Evolutionary conservation across 2,329 filamentous ascomycete genomes (phyloP).

Genomic region (Triangularia setosa): DNA sequence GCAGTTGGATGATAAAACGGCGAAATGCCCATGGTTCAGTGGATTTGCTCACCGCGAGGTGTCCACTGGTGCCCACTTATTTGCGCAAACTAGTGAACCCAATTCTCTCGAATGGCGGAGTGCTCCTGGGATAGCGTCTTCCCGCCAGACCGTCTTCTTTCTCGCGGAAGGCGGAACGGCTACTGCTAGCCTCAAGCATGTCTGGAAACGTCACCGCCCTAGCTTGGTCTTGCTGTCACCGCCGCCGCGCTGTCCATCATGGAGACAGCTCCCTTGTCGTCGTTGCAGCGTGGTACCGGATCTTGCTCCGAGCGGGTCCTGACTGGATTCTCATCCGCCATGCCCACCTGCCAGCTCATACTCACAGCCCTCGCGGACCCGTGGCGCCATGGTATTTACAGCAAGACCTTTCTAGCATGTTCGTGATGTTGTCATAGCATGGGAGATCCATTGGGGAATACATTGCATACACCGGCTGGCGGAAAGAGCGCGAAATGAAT

Average conservation of each 20-base stretch:
- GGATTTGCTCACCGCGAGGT: neutral
- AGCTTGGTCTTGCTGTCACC: neutral
- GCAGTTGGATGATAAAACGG: neutral
- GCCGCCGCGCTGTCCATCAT: neutral
- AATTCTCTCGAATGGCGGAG: neutral
- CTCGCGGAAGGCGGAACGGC: constrained; percentile 26
- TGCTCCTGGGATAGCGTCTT: constrained; percentile 17
- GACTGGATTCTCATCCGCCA: neutral
- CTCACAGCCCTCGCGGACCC: neutral
- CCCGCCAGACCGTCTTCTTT: constrained; percentile 21
- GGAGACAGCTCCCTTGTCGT: neutral
- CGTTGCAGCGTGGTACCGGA: neutral
- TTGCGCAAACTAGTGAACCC: neutral
- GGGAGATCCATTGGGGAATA: neutral
- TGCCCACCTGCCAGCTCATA: neutral
- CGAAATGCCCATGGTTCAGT: neutral
- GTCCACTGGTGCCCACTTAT: neutral
- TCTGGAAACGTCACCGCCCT: constrained; percentile 13
- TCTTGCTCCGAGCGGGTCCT: constrained; percentile 4
- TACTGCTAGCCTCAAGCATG: constrained; percentile 9
- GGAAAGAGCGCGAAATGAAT: neutral
- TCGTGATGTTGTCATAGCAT: neutral
- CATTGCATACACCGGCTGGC: neutral
- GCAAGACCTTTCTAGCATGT: neutral
- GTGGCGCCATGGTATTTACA: constrained; percentile 5